These are phyloP conservation scores for Globisporangium ultimum DNA, from an alignment of 352 stramenopile species.

Conservation along the genomic window DNA sequence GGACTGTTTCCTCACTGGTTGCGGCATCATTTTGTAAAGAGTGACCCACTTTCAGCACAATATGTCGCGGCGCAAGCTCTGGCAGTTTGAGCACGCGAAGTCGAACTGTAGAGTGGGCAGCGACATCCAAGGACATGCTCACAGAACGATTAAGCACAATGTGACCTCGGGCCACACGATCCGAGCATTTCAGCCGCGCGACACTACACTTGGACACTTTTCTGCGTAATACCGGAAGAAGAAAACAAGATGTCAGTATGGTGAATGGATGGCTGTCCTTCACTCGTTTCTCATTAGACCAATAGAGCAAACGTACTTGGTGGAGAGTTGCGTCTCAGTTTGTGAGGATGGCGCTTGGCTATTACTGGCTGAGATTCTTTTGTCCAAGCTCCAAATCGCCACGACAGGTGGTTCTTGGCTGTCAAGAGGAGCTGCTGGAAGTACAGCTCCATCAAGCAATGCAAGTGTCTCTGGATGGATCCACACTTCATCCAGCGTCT, in stretches of 20 bases:
- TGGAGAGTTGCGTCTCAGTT: neutral
- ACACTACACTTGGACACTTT: slow-evolving; percentile 23
- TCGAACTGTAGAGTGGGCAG: slow-evolving; percentile 20
- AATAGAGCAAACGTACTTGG: slow-evolving; percentile 2
- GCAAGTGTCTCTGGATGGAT: slow-evolving; percentile 60
- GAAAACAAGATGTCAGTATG: neutral
- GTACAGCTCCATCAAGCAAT: slow-evolving; percentile 51
- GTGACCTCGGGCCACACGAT: slow-evolving; percentile 26
- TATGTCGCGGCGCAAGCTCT: slow-evolving; percentile 25
- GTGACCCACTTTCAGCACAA: slow-evolving; percentile 25
- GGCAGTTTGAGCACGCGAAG: slow-evolving; percentile 57
- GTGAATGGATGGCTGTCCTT: neutral
- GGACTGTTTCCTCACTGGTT: slow-evolving; percentile 11
- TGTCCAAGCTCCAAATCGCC: slow-evolving; percentile 29
- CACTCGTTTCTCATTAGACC: neutral
- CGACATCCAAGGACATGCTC: slow-evolving; percentile 16
- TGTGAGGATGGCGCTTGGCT: neutral
- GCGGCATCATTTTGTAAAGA: slow-evolving; percentile 6
- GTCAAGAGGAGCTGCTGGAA: slow-evolving; percentile 22
- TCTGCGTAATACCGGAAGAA: slow-evolving; percentile 4
- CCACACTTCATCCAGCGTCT: slow-evolving; percentile 56
- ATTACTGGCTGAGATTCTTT: neutral
- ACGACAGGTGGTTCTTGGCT: slow-evolving; percentile 36
- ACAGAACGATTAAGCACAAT: slow-evolving; percentile 35
- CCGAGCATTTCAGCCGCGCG: slow-evolving; percentile 37